These are phyloP conservation scores for Acmispon strigosus DNA, from an alignment of 306 rosid genomes.

Conservation along the genomic window DNA sequence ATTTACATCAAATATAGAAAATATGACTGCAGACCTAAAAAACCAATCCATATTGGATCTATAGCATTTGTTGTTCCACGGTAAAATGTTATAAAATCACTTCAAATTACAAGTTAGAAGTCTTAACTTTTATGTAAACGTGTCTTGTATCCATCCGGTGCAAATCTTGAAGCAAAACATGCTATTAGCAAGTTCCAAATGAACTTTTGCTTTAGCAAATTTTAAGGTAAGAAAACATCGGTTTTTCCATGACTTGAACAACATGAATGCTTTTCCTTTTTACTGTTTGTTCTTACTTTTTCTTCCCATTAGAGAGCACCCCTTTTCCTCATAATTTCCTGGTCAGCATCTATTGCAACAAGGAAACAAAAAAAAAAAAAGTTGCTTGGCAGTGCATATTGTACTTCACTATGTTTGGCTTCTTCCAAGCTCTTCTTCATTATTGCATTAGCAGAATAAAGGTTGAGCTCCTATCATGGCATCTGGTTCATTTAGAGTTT, in stretches of 20 bases:
- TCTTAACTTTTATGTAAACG: too few relatives aligned
- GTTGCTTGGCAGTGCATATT: neutral
- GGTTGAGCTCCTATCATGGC: neutral
- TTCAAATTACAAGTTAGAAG: too few relatives aligned
- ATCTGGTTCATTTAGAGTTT: neutral
- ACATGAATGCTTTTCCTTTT: neutral
- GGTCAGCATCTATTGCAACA: neutral
- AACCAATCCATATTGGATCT: too few relatives aligned
- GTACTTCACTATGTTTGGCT: conserved; percentile 12
- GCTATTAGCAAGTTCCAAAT: neutral
- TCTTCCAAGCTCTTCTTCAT: neutral
- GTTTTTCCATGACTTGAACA: neutral
- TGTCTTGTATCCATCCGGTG: too few relatives aligned
- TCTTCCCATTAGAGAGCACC: neutral
- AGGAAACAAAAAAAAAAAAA: neutral
- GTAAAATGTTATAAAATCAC: too few relatives aligned
- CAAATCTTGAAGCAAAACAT: too few relatives aligned
- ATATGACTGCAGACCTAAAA: too few relatives aligned
- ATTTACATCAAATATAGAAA: too few relatives aligned
- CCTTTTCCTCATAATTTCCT: neutral
- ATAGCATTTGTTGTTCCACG: too few relatives aligned
- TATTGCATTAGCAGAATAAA: neutral
- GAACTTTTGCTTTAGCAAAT: neutral
- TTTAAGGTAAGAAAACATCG: neutral
- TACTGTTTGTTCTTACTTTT: neutral